A percentile compares a stretch with the other conserved stretches of the same genome.
These are phyloP conservation scores for Auxenochlorella pyrenoidosa DNA, from an alignment of 139 green algal genomes.

Conservation along the genomic window DNA sequence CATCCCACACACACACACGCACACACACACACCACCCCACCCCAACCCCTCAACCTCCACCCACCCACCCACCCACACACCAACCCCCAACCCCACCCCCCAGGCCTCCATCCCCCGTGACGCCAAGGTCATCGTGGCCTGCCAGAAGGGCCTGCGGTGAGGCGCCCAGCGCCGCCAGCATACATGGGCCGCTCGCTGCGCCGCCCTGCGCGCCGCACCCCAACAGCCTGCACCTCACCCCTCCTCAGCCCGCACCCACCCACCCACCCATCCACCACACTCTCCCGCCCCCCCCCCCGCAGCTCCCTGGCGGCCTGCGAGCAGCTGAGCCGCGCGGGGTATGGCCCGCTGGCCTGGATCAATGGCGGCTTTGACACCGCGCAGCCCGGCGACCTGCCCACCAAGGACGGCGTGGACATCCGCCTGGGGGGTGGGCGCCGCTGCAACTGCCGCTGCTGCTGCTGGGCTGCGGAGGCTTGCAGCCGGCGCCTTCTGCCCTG, in stretches of 20 bases:
- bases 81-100: too few relatives aligned
- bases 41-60: background rate
- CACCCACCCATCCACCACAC: background rate
- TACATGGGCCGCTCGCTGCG: background rate
- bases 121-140: constrained; percentile 77
- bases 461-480: too few relatives aligned
- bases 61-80: background rate
- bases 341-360: constrained; percentile 87
- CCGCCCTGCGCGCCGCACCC: background rate
- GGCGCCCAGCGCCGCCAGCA: background rate
- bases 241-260: background rate
- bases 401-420: constrained; percentile 64
- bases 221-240: background rate
- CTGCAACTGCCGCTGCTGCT: background rate
- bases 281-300: background rate
- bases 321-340: constrained; percentile 51
- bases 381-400: constrained; percentile 67
- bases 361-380: constrained; percentile 93
- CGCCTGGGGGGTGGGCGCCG: constrained; percentile 30
- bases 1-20: too few relatives aligned
- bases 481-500: too few relatives aligned
- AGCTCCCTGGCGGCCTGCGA: constrained; percentile 85
- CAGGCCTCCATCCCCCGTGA: constrained; percentile 76
- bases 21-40: too few relatives aligned
- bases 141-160: constrained; percentile 90